These are phyloP conservation scores for Populus tremula DNA, from an alignment of 345 rosid genomes.

Conservation along the genomic window DNA sequence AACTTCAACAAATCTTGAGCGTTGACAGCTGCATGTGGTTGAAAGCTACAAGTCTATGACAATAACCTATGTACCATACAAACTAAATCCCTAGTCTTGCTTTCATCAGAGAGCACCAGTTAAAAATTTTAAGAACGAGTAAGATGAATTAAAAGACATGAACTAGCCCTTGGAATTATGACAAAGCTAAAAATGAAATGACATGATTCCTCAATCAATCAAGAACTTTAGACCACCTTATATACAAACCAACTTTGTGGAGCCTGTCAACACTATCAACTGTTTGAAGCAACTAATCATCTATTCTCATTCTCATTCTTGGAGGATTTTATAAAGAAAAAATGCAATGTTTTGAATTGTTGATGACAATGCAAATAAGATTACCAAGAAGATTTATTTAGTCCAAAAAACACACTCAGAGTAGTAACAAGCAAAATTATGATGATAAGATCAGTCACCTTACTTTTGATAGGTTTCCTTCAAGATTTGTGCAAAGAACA, in stretches of 20 bases:
- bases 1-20: no score
- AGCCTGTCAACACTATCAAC: not conserved
- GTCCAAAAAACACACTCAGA: not conserved
- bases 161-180: not conserved
- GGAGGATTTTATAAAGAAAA: no score
- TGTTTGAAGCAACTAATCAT: not conserved
- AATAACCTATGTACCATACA: not conserved
- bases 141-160: not conserved
- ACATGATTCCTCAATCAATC: not conserved
- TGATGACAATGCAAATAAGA: not conserved
- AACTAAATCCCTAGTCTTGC: not conserved
- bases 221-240: not conserved
- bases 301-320: not conserved
- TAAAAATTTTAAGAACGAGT: not conserved
- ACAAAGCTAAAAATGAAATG: not conserved
- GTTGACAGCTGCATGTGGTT: not conserved
- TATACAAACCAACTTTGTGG: no score
- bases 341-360: no score
- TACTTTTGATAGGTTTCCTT: conserved; percentile 92
- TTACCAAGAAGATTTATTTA: not conserved
- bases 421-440: not conserved
- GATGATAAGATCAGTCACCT: conserved; percentile 53
- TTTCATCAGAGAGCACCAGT: not conserved
- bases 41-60: not conserved
- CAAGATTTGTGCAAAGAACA: conserved; percentile 87